These are phyloP conservation scores for Talaromyces stipitatus DNA, from an alignment of 495 filamentous ascomycete genomes.

Conservation along the genomic window DNA sequence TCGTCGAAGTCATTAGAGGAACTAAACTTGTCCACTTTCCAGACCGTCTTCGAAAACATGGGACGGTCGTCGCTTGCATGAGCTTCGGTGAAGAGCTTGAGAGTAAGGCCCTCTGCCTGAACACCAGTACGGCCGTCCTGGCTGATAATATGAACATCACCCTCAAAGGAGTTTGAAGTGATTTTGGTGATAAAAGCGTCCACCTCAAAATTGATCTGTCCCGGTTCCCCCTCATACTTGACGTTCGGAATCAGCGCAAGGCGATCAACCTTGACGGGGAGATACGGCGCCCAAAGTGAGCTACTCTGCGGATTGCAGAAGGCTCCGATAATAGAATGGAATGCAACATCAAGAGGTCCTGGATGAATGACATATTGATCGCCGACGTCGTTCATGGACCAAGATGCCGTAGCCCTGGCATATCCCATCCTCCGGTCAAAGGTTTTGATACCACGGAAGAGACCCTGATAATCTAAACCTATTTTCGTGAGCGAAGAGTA, in stretches of 20 bases:
- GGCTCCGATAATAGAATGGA: neutral
- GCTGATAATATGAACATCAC: conserved; percentile 16
- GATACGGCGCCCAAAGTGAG: conserved; percentile 8
- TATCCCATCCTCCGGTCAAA: conserved; percentile 7
- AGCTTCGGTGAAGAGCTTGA: neutral
- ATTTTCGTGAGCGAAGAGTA: conserved; percentile 12
- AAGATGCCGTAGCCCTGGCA: no score
- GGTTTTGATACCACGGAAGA: conserved; percentile 10
- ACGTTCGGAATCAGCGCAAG: conserved; percentile 27
- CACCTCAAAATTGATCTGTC: neutral
- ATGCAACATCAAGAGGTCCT: neutral
- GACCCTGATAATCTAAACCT: conserved; percentile 15
- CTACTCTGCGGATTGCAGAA: conserved; percentile 13
- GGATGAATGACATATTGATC: neutral
- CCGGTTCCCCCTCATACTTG: conserved; percentile 13
- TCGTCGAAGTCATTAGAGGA: neutral
- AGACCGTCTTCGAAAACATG: neutral
- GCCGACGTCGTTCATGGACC: neutral
- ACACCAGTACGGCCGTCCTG: neutral
- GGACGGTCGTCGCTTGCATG: neutral
- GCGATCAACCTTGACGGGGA: conserved; percentile 27
- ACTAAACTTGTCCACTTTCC: neutral
- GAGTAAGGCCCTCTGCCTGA: neutral
- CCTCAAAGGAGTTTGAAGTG: neutral
- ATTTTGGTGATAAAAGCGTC: neutral